These are phyloP conservation scores for Prunus mira DNA, from an alignment of 306 rosid genomes.

Conservation along the genomic window DNA sequence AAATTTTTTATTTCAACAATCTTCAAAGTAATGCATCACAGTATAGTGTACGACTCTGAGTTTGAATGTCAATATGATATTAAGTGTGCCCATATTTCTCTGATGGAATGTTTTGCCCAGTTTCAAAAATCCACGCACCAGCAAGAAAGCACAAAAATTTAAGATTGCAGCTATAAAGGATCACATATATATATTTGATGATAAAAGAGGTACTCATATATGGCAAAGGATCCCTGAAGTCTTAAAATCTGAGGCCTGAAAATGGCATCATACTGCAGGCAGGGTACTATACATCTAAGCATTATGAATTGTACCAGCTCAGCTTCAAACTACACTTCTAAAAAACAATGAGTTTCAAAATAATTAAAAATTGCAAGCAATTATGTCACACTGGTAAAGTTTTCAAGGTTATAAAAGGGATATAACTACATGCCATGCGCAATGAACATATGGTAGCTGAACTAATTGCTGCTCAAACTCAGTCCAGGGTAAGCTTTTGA, in stretches of 20 bases:
- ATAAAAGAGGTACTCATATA: too few species aligned
- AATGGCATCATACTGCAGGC: background rate
- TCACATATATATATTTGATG: too few species aligned
- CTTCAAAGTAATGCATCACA: too few species aligned
- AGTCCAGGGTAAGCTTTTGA: background rate
- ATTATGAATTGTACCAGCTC: background rate
- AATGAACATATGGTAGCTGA: background rate
- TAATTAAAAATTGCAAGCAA: background rate
- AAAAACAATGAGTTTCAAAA: background rate
- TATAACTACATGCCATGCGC: background rate
- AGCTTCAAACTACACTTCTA: slow-evolving; percentile 2
- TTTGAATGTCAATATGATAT: too few species aligned
- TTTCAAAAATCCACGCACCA: too few species aligned
- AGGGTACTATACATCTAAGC: background rate
- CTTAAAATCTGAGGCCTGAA: background rate
- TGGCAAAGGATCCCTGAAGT: background rate
- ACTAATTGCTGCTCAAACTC: background rate
- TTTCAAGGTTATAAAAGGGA: background rate
- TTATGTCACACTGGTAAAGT: background rate
- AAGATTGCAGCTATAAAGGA: too few species aligned
- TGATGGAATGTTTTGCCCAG: too few species aligned
- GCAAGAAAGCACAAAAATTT: too few species aligned
- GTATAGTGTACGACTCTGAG: too few species aligned
- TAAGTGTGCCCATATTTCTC: too few species aligned
- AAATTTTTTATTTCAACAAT: too few species aligned